Evolutionary conservation across 805 yeast species (phyloP).

Genomic region (Monosporozyma solicola): DNA sequence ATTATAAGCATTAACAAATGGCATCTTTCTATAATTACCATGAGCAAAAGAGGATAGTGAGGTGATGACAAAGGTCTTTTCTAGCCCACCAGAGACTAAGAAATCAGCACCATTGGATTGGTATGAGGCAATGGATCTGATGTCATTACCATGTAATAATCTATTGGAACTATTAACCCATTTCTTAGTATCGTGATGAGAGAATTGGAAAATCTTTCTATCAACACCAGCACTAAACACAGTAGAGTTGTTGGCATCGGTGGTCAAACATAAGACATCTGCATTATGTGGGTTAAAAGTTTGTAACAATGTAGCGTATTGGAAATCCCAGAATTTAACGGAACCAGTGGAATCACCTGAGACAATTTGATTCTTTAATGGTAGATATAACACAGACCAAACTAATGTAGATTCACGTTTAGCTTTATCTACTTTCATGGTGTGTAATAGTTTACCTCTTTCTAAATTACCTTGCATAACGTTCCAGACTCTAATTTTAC

Average conservation of each 20-base stretch:
- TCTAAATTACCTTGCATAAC: conserved; percentile 9
- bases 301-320: conserved; percentile 67
- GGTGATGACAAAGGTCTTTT: conserved; percentile 53
- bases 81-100: conserved; percentile 79
- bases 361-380: conserved; percentile 63
- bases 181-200: conserved; percentile 31
- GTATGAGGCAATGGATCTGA: conserved; percentile 63
- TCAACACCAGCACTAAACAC: conserved; percentile 91
- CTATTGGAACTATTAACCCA: conserved; percentile 77
- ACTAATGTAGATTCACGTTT: conserved; percentile 80
- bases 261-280: conserved; percentile 69
- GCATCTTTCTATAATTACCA: conserved; percentile 63
- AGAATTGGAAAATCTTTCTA: conserved; percentile 73
- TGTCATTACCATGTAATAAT: conserved; percentile 76
- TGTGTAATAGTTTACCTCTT: conserved; percentile 63
- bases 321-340: conserved; percentile 85
- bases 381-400: conserved; percentile 71
- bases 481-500: conserved; percentile 78
- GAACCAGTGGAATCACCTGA: conserved; percentile 96
- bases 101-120: conserved; percentile 62
- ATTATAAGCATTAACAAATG: conserved; percentile 46
- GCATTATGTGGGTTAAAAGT: conserved; percentile 82
- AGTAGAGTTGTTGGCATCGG: conserved; percentile 49
- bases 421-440: conserved; percentile 88
- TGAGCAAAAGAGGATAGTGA: conserved; percentile 58